Evolutionary conservation across 2,329 filamentous ascomycete species (phyloP).

Genomic region (Ustilaginoidea virens): DNA sequence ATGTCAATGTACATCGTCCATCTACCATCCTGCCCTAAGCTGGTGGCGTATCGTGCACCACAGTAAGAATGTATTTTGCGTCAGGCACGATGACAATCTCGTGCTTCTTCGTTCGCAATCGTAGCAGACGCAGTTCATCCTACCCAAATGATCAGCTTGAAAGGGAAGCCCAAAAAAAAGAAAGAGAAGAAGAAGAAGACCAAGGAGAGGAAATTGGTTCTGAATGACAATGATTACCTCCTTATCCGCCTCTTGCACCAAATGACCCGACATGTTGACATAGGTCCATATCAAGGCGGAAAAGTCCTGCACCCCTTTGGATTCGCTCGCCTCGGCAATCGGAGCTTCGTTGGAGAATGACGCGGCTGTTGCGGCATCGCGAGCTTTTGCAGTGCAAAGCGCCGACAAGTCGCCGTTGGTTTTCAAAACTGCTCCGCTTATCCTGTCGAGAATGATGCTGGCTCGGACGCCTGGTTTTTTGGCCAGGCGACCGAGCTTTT

Average conservation of each 20-base stretch:
- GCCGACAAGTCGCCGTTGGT: slow-evolving; percentile 54
- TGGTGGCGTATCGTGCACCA: slow-evolving; percentile 67
- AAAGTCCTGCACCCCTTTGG: slow-evolving; percentile 53
- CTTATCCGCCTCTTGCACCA: slow-evolving; percentile 58
- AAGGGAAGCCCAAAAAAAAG: too few relatives aligned
- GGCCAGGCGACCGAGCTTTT: slow-evolving; percentile 52
- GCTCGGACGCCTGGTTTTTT: slow-evolving; percentile 69
- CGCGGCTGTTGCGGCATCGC: slow-evolving; percentile 19
- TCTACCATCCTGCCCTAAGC: slow-evolving; percentile 25
- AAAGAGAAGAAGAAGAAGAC: too few relatives aligned
- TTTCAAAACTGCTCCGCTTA: slow-evolving; percentile 58
- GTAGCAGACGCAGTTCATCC: slow-evolving; percentile 63
- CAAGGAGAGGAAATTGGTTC: too few relatives aligned
- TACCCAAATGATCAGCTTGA: slow-evolving; percentile 12
- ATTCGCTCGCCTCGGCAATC: slow-evolving; percentile 28
- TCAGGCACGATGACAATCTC: slow-evolving; percentile 76
- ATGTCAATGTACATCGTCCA: too few relatives aligned
- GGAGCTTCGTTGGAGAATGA: slow-evolving; percentile 31
- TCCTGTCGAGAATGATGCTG: slow-evolving; percentile 58
- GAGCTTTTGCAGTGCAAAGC: slow-evolving; percentile 26
- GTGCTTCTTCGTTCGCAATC: slow-evolving; percentile 69
- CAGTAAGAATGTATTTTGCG: slow-evolving; percentile 60
- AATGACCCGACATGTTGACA: slow-evolving; percentile 48
- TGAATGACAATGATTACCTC: slow-evolving; percentile 45
- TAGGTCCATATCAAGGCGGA: slow-evolving; percentile 65